phyloP scores from a whole-genome alignment of 768 basidiomycete species.

The Daedaleopsis nitida region DNA sequence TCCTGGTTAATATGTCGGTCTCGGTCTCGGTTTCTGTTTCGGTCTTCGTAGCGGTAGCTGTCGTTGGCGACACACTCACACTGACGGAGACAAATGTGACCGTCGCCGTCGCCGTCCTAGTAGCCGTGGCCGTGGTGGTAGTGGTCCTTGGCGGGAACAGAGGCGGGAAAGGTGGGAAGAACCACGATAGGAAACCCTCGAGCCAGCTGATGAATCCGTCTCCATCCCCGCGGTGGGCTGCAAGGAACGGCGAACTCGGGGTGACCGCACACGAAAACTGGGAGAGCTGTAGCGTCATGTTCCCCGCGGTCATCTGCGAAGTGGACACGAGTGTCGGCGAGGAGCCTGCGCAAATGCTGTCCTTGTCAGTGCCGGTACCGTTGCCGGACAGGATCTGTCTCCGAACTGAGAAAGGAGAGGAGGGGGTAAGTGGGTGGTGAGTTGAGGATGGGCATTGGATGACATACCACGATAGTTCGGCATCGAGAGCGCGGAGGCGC shows the following conservation, averaged over 20 bases:
- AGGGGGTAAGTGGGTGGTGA: neutral
- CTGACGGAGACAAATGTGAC: no score
- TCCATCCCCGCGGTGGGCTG: neutral
- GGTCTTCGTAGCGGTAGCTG: no score
- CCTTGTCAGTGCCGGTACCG: neutral
- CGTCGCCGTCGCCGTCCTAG: neutral
- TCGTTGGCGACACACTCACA: no score
- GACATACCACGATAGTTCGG: slow-evolving; percentile 5
- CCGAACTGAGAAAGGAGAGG: slow-evolving; percentile 2
- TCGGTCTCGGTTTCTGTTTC: neutral
- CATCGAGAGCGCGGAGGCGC: slow-evolving; percentile 9
- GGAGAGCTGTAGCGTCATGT: slow-evolving; percentile 9
- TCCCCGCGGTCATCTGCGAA: neutral
- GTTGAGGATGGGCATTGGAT: neutral
- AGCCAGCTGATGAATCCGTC: slow-evolving; percentile 13
- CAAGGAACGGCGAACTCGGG: neutral
- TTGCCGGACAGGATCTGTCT: slow-evolving; percentile 5
- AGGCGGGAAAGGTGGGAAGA: slow-evolving; percentile 5
- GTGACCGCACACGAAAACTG: slow-evolving; percentile 12
- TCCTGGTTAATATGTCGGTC: neutral
- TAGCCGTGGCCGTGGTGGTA: neutral
- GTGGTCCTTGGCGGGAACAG: neutral
- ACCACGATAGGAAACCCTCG: slow-evolving; percentile 15
- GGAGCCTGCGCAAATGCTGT: neutral
- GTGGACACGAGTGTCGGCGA: slow-evolving; percentile 5